These are phyloP conservation scores for Penicillium cataractarum DNA, from an alignment of 495 filamentous ascomycete genomes.

Conservation along the genomic window DNA sequence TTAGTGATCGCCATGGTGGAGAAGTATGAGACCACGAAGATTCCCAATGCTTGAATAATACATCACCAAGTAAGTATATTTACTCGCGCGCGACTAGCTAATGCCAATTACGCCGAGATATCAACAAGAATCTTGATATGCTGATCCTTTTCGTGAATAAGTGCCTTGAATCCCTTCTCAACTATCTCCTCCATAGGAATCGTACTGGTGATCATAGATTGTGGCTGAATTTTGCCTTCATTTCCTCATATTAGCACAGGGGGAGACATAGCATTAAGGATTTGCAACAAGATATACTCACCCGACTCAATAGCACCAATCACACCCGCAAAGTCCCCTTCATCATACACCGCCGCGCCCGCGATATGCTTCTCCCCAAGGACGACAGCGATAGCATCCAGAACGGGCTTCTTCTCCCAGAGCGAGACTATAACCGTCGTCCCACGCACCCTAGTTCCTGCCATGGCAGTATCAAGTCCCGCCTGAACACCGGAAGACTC, in stretches of 20 bases:
- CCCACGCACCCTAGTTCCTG: conserved; percentile 24
- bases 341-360: conserved; percentile 42
- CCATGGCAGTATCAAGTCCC: conserved; percentile 33
- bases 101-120: conserved; percentile 11
- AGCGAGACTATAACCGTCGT: conserved; percentile 33
- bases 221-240: conserved; percentile 33
- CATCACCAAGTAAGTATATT: too few species aligned
- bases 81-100: not conserved
- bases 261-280: not conserved
- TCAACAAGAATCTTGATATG: conserved; percentile 59
- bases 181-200: conserved; percentile 55
- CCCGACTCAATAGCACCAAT: conserved; percentile 55
- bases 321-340: conserved; percentile 58
- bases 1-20: too few species aligned
- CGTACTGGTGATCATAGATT: conserved; percentile 59
- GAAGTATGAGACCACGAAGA: too few species aligned
- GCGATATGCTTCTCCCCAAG: conserved; percentile 32
- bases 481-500: conserved; percentile 37
- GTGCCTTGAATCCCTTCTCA: conserved; percentile 55
- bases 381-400: conserved; percentile 30
- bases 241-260: not conserved
- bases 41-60: too few species aligned
- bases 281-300: conserved; percentile 21
- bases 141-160: conserved; percentile 57
- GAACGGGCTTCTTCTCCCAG: conserved; percentile 29